Conservation (phyloP, 164 flowering plant genomes). For the Sedum album region DNA sequence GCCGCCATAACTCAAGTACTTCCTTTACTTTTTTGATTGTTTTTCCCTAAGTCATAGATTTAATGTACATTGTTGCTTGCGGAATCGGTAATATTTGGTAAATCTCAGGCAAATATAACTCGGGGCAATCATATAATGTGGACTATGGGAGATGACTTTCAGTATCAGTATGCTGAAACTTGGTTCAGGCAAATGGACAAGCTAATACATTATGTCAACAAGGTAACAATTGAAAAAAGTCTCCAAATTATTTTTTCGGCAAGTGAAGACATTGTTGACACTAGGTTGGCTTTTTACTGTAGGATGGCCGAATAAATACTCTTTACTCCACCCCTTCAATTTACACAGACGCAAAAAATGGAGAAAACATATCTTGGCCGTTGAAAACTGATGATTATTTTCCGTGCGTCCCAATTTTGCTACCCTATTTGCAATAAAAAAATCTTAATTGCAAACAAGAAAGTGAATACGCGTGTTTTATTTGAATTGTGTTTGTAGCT, state of each 20-base stretch:
- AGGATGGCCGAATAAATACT: conserved; percentile 92
- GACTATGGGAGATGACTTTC: conserved; percentile 97
- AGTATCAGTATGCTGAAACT: conserved; percentile 79
- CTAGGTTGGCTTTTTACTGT: too few species aligned
- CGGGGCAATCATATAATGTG: conserved; percentile 86
- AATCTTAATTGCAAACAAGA: too few species aligned
- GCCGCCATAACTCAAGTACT: conserved; percentile 59
- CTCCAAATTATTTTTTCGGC: too few species aligned
- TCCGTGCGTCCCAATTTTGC: too few species aligned
- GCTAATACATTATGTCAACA: conserved; percentile 81
- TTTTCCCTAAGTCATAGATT: too few species aligned
- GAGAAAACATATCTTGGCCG: conserved; percentile 68
- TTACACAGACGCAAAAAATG: conserved; percentile 68
- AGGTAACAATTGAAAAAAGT: conserved; percentile 36
- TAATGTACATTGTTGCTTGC: too few species aligned
- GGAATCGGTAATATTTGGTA: not conserved
- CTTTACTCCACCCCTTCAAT: conserved; percentile 87
- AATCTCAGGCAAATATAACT: conserved; percentile 65
- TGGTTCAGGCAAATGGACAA: conserved; percentile 96
- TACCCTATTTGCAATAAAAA: too few species aligned
- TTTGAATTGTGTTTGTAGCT: too few species aligned
- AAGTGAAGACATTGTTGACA: too few species aligned
- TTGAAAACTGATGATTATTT: conserved; percentile 76
- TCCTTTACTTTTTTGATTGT: not conserved
- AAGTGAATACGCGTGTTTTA: too few species aligned